Conservation (phyloP, 495 filamentous ascomycete species). For the Hypoxylon trugodes region DNA sequence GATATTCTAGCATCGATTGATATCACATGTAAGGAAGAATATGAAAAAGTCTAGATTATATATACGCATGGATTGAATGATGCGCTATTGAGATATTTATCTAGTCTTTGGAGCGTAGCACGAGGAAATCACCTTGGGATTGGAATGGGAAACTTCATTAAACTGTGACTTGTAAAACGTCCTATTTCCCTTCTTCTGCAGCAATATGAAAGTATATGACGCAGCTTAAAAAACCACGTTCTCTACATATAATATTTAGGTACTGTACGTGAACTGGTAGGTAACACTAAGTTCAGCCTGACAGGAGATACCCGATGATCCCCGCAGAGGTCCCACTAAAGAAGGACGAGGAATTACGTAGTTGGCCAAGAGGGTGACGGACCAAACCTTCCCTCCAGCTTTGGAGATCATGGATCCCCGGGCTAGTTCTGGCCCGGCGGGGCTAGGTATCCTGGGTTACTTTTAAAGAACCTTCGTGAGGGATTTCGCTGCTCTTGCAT, state of each 20-base stretch:
- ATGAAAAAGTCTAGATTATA: too few species aligned
- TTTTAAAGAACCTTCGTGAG: conserved; percentile 16
- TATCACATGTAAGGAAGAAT: conserved; percentile 11
- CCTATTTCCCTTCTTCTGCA: too few species aligned
- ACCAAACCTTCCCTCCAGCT: conserved; percentile 33
- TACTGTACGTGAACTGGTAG: too few species aligned
- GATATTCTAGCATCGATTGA: neutral
- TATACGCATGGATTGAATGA: too few species aligned
- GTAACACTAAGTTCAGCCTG: conserved; percentile 25
- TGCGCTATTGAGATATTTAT: too few species aligned
- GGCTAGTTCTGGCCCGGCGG: conserved; percentile 18
- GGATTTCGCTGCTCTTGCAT: conserved; percentile 37
- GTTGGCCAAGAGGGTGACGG: conserved; percentile 25
- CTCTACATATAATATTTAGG: neutral
- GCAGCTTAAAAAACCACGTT: neutral
- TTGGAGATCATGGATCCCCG: conserved; percentile 9
- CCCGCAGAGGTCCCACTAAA: conserved; percentile 26
- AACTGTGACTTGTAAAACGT: too few species aligned
- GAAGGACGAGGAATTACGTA: conserved; percentile 27
- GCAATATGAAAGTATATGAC: neutral
- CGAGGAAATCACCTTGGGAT: too few species aligned
- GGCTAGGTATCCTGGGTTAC: conserved; percentile 2
- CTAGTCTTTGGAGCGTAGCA: too few species aligned
- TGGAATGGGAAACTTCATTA: too few species aligned
- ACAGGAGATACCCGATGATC: conserved; percentile 31